These are phyloP conservation scores for sorghum (Sorghum bicolor) DNA, from an alignment of 176 grass and related monocot species.

Conservation along the genomic window Sorghum_bicolor_NCBIv3 NC_012871.2:12376001-12376500, in stretches of 20 bases:
- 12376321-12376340: not conserved
- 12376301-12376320: not conserved
- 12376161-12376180: not conserved
- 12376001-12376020: not conserved
- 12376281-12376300: not conserved
- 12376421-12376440: not conserved
- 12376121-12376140: not conserved
- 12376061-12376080: not conserved
- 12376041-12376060: not conserved
- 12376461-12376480: not conserved
- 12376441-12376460: not conserved
- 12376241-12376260: not conserved
- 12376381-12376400: no score
- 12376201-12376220: not conserved
- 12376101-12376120: not conserved
- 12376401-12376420: no score
- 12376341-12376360: no score
- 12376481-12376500: not conserved
- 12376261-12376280: not conserved
- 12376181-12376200: not conserved
- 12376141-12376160: not conserved
- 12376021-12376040: not conserved
- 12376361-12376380: no score
- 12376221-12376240: not conserved
- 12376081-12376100: not conserved